phyloP scores from a whole-genome alignment of 192 early-diverging fungal species.

The Linnemannia schmuckeri region DNA sequence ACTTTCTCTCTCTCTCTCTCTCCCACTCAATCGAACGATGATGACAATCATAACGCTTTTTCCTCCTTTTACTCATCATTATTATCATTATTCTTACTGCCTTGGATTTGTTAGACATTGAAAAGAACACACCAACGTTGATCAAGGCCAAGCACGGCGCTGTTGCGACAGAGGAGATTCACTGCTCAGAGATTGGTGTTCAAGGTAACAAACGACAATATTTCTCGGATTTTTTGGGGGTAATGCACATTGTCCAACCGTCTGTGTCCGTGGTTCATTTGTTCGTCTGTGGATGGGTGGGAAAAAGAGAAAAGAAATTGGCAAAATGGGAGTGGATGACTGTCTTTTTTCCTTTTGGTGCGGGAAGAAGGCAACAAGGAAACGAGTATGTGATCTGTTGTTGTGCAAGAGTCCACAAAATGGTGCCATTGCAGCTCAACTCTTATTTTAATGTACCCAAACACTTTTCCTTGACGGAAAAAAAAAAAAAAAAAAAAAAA shows the following conservation, averaged over 20 bases:
- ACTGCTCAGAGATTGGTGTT: constrained; percentile 78
- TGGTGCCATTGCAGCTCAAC: not conserved
- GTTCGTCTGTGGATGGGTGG: not conserved
- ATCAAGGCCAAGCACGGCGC: constrained; percentile 69
- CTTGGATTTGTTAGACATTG: constrained; percentile 8
- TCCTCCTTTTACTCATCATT: not conserved
- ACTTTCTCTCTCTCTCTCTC: not conserved
- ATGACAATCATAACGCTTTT: not conserved
- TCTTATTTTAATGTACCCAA: not conserved
- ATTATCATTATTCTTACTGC: not conserved
- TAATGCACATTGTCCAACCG: not conserved
- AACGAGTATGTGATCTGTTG: not conserved
- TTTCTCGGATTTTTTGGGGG: not conserved
- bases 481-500: not conserved
- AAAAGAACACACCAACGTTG: constrained; percentile 40
- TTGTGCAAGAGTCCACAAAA: not conserved
- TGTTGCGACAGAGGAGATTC: constrained; percentile 76
- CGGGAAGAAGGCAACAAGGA: not conserved
- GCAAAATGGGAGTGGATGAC: not conserved
- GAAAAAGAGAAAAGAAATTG: not conserved
- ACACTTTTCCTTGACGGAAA: not conserved
- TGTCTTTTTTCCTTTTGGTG: too few relatives aligned
- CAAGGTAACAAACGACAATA: constrained; percentile 53
- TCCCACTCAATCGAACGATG: too few relatives aligned
- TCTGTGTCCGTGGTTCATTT: not conserved